A percentile compares a stretch with the other conserved stretches of the same genome.
phyloP scores from a whole-genome alignment of 2,329 filamentous ascomycete species.

The Neonectria neomacrospora region DNA sequence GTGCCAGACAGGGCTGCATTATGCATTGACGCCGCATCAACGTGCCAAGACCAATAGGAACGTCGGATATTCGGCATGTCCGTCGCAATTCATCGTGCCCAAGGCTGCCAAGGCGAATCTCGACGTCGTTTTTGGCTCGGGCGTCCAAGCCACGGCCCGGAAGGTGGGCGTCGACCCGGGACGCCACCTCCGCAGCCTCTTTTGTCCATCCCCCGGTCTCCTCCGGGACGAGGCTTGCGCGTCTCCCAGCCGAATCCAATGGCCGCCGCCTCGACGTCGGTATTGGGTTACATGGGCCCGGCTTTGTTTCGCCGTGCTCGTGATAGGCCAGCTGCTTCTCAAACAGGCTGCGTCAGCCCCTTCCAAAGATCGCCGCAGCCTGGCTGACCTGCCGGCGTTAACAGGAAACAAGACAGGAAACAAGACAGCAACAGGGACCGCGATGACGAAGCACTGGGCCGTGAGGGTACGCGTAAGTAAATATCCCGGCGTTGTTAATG shows the following conservation, averaged over 20 bases:
- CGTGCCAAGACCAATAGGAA: conserved; percentile 12
- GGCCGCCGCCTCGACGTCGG: conserved; percentile 4
- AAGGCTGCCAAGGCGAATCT: neutral
- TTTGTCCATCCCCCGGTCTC: neutral
- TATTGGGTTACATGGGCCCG: conserved; percentile 20
- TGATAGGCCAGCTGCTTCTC: conserved; percentile 13
- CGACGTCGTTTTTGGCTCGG: neutral
- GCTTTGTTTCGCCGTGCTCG: conserved; percentile 17
- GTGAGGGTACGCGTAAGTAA: conserved; percentile 17
- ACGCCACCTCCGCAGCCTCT: neutral
- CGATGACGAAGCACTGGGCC: conserved; percentile 20
- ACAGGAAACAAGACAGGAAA: conserved; percentile 4
- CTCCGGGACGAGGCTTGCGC: conserved; percentile 20
- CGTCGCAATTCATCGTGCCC: conserved; percentile 4
- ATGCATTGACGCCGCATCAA: neutral
- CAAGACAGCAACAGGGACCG: neutral
- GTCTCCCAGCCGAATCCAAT: conserved; percentile 17
- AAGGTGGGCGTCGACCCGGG: conserved; percentile 21
- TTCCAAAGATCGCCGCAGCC: neutral
- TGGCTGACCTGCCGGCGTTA: conserved; percentile 8
- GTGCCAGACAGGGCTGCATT: neutral
- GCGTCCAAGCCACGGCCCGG: neutral
- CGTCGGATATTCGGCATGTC: neutral
- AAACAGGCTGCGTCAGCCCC: conserved; percentile 1
- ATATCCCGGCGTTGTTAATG: conserved; percentile 2